Evolutionary conservation across 176 grass and related monocot species (phyloP), one percentile per base, ranked within the genome.

Genomic region (Oryza longistaminata): DNA sequence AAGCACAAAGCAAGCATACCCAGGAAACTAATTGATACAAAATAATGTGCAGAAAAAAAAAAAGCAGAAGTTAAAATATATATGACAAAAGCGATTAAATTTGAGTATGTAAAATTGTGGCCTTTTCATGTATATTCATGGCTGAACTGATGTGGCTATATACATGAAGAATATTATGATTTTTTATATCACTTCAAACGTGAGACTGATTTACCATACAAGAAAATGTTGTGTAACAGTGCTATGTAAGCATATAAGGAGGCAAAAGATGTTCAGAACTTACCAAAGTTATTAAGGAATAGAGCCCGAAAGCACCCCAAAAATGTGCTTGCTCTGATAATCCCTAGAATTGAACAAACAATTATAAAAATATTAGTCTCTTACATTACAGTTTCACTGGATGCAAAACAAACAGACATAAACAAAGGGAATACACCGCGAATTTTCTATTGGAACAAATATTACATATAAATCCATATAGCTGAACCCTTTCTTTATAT

Each of bases 221-320:
- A 27, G 27, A 90, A 66, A 83, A 73, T 65, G 40, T 64, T 68
- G 73, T 49, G 22, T 45, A 85, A 67, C 45, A 77, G 5, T 29
- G 7, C 74, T 77, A 17, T 9, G 24, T 64, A 26, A 77, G 64
- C 11, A 5, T 39, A 83, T 64, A 89, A 39, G 46, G n/a, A 82
- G n/a, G 16, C 40, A 8, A 44, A 77, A 92, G 52, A 85, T 79
- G 80, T 26, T 84, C 52, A 24, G 39, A 86, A 86, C 68, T 90
- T 89, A 98, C 96, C 88, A 89, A 83, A 64, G 96, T 98, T 80
- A 89, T 86, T 73, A 90, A 25, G 90, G 86, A 82, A 93, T 95
- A 98, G 24, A 98, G 70, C 7, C 93, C 93, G 85, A 93, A 98
- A 45, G 96, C 91, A 78, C 96, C 96, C 96, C 96, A 98, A 87